Evolutionary conservation across 371 early-diverging fungal species (phyloP), one percentile per base, ranked within the genome.

Genomic region (Funneliformis caledonium): DNA sequence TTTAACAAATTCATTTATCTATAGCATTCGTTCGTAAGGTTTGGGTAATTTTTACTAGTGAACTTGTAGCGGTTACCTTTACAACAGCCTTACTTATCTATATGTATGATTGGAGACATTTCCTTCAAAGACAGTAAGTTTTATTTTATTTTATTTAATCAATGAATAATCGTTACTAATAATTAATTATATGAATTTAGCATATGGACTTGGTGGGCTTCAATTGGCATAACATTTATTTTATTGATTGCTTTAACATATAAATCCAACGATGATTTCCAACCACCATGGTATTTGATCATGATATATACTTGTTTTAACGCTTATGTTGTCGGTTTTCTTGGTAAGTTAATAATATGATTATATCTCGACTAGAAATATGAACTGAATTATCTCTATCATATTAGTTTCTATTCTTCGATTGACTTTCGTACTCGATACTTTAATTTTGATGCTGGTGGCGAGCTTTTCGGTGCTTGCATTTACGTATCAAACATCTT

Each of bases 261-360:
- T 12, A 79, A 79, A 70, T 64, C 80, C 7, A 79, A 79, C 37
- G 80, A 79, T 70, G 42, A 59, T 52, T 79, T 48, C 70, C 80
- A 79, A 56, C 80, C 80, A 33, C 80, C 80, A n/a, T 52, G 52
- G 56, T 56, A 31, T 37, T 72, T 79, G 12, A 50, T 79, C 14
- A 7, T 79, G 10, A 1, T 79, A 43, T 79, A 65, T 22, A 67
- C 72, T 2, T 42, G 59, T 12, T 12, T 70, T 5, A 56, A 79
- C 60, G 47, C 67, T 8, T 69, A 50, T 59, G 22, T 45, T 22
- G 56, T 79, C 26, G 80, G 60, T 26, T 12, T 43, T 45, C 10
- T 70, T 50, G 47, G 80, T 79, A 52, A 70, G 80, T 69, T 26
- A 16, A 8, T 65, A 31, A 48, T 8, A 14, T 19, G 1, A 16